These are phyloP conservation scores for Rhizophagus prolifer DNA, from an alignment of 192 early-diverging fungal species.

Conservation along the genomic window DNA sequence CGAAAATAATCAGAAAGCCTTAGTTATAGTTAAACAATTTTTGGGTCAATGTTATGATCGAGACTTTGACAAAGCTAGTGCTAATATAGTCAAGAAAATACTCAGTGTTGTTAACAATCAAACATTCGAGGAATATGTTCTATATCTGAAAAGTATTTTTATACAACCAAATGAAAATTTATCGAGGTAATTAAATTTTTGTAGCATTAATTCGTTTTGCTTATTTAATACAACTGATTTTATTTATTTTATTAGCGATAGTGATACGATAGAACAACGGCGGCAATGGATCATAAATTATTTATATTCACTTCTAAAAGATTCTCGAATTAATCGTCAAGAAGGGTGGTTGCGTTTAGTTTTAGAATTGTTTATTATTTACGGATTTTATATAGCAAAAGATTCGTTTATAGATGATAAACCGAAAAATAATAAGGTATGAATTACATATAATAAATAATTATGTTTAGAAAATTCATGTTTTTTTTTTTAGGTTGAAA, in stretches of 20 bases:
- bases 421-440: conserved; percentile 41
- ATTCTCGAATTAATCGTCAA: conserved; percentile 71
- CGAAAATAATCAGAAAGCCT: conserved; percentile 66
- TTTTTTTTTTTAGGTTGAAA: background rate
- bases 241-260: background rate
- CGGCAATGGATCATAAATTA: conserved; percentile 83
- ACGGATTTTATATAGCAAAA: conserved; percentile 71
- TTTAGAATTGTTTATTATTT: conserved; percentile 66
- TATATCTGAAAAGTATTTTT: conserved; percentile 71
- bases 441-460: background rate
- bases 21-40: conserved; percentile 80
- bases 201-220: background rate
- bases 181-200: background rate
- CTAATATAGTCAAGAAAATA: conserved; percentile 79
- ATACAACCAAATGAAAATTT: conserved; percentile 45
- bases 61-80: conserved; percentile 68
- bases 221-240: background rate
- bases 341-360: conserved; percentile 70
- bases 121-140: conserved; percentile 69
- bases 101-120: conserved; percentile 67
- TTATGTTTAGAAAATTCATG: background rate
- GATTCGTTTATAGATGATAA: conserved; percentile 35
- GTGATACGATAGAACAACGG: conserved; percentile 44
- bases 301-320: conserved; percentile 73
- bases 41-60: conserved; percentile 72